Conservation (phyloP, 225 moss, liverwort and hornwort genomes). For the Anthoceros angustus region DNA sequence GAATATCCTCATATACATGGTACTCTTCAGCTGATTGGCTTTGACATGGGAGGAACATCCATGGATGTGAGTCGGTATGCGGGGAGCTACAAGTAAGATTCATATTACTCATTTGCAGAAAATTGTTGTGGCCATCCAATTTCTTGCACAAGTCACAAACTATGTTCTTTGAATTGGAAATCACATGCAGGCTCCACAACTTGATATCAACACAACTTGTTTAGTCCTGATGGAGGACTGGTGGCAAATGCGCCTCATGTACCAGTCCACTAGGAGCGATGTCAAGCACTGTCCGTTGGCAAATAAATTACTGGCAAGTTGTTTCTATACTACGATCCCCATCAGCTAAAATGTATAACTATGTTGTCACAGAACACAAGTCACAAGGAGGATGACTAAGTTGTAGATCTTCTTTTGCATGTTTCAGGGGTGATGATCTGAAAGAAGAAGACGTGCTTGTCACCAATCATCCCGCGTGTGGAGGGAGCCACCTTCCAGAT, state of each 20-base stretch:
- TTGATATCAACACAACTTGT: conserved; percentile 96
- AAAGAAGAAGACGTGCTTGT: conserved; percentile 85
- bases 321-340: background rate
- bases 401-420: background rate
- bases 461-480: conserved; percentile 87
- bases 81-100: conserved; percentile 45
- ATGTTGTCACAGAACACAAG: background rate
- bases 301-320: conserved; percentile 52
- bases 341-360: background rate
- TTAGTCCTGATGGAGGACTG: conserved; percentile 84
- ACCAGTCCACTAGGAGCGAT: conserved; percentile 97
- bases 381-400: background rate
- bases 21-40: conserved; percentile 56
- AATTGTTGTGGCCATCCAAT: background rate
- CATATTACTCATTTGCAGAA: background rate
- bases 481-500: conserved; percentile 95
- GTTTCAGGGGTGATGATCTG: conserved; percentile 41
- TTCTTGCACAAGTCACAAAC: background rate
- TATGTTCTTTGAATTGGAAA: background rate
- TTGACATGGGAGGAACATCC: conserved; percentile 98
- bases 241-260: conserved; percentile 99
- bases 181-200: conserved; percentile 54
- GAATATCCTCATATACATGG: too few species aligned
- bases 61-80: conserved; percentile 93
- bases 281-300: conserved; percentile 96